phyloP scores from a whole-genome alignment of 306 rosid species.

The Mucuna pruriens region DNA sequence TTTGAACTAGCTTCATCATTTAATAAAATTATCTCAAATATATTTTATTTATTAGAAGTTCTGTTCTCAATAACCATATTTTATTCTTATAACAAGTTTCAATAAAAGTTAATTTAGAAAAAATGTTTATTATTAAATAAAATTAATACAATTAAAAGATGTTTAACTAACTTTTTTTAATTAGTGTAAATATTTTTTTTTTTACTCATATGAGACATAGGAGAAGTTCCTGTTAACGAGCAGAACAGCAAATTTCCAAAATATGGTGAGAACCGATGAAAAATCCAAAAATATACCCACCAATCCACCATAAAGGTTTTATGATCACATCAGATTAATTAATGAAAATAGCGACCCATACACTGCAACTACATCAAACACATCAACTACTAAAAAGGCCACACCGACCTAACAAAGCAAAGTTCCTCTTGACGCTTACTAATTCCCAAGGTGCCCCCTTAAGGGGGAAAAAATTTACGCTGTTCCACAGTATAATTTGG shows the following conservation, averaged over 20 bases:
- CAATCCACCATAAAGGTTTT: neutral
- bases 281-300: neutral
- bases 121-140: too few relatives aligned
- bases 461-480: neutral
- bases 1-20: too few relatives aligned
- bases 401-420: constrained; percentile 7
- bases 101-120: too few relatives aligned
- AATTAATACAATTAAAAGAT: too few relatives aligned
- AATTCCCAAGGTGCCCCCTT: neutral
- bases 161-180: too few relatives aligned
- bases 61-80: too few relatives aligned
- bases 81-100: too few relatives aligned
- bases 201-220: too few relatives aligned
- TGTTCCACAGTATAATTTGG: neutral
- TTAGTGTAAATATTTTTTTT: too few relatives aligned
- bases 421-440: neutral
- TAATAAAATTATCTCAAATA: too few relatives aligned
- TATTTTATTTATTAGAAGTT: too few relatives aligned
- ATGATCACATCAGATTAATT: constrained; percentile 18
- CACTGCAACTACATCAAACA: neutral
- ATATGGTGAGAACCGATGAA: neutral
- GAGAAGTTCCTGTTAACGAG: neutral
- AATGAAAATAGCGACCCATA: neutral
- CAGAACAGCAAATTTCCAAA: neutral
- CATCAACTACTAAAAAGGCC: constrained; percentile 10